Evolutionary conservation across 768 basidiomycete genomes (phyloP), one percentile per base, ranked within the genome.

Genomic region (Coprinellus micaceus): DNA sequence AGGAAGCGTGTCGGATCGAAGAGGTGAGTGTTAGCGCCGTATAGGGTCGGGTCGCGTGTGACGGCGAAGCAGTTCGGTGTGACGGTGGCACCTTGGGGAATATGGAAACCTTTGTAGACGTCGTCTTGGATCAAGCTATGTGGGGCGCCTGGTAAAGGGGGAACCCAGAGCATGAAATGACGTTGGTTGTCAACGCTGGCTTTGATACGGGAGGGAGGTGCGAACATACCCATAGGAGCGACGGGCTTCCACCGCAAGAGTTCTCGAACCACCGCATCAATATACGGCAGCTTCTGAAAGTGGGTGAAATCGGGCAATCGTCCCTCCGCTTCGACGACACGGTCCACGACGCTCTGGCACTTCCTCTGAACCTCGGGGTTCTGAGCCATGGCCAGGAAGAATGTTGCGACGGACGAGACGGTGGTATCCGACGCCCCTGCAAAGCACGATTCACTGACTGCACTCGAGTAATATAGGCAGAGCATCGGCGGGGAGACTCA

Each of bases 1-100:
- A 54, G 39, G 30, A 54, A 54, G 43, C 53, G 41, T 9, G 53
- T 11, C 5, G 53, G 53, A 28, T 54, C 44, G 53, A 54, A 54
- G 21, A 11, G 24, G 11, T 11, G 17, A n/a, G 52, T 21, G 22
- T 53, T 29, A 22, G 44, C 21, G 13, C 44, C 44, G 47, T 48
- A 48, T 13, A 48, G 26, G 3, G 10, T 26, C 7, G 47, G 28
- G 28, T 48, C 47, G n/a, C 29, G 47, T 28, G 28, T 7, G 24
- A 48, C 29, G 2, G 47, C 47, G 24, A 17, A 48, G n/a, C 3
- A 24, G 17, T 48, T 48, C 4, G 47, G 28, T 2, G 28, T 4
- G 30, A 48, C n/a, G 25, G 47, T 48, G 5, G 47, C 24, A 7
- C 47, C 47, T 33, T 33, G 6, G 17, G 47, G 28, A 19, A 28